Conservation (phyloP, 768 basidiomycete genomes). For the Suillus decipiens region DNA sequence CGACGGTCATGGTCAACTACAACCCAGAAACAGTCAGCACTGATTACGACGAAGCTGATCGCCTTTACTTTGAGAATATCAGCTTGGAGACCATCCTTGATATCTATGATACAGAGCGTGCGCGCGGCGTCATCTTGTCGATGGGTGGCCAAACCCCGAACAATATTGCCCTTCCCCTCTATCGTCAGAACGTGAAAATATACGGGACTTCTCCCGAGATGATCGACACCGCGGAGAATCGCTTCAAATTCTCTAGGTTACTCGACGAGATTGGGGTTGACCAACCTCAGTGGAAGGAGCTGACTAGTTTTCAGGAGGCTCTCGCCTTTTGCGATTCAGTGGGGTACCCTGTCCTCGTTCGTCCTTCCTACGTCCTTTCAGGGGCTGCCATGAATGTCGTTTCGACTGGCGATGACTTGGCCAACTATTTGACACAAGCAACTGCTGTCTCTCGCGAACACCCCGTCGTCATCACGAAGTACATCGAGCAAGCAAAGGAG, state of each 20-base stretch:
- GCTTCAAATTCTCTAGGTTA: constrained; percentile 99
- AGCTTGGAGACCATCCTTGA: constrained; percentile 94
- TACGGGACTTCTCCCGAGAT: constrained; percentile 99
- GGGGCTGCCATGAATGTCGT: constrained; percentile 99
- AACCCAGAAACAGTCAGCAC: constrained; percentile 99
- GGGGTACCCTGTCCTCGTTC: constrained; percentile 93
- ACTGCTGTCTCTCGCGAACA: constrained; percentile 95
- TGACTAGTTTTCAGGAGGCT: constrained; percentile 89
- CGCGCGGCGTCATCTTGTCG: constrained; percentile 90
- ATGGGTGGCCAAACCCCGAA: constrained; percentile 99
- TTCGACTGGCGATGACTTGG: constrained; percentile 87
- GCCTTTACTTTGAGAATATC: constrained; percentile 99
- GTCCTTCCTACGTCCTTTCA: constrained; percentile 98
- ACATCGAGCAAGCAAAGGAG: constrained; percentile 99
- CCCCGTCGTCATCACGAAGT: constrained; percentile 98
- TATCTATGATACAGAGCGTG: constrained; percentile 90
- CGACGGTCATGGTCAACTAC: constrained; percentile 99
- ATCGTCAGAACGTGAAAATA: constrained; percentile 97
- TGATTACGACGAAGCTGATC: constrained; percentile 98
- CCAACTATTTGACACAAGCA: constrained; percentile 91
- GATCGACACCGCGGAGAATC: constrained; percentile 99
- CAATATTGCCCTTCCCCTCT: constrained; percentile 95
- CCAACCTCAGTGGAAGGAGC: constrained; percentile 96
- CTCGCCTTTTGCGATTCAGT: constrained; percentile 88
- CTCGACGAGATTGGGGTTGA: constrained; percentile 98